phyloP scores from a whole-genome alignment of 768 basidiomycete genomes.

The Boletus rufocinnamomeus region DNA sequence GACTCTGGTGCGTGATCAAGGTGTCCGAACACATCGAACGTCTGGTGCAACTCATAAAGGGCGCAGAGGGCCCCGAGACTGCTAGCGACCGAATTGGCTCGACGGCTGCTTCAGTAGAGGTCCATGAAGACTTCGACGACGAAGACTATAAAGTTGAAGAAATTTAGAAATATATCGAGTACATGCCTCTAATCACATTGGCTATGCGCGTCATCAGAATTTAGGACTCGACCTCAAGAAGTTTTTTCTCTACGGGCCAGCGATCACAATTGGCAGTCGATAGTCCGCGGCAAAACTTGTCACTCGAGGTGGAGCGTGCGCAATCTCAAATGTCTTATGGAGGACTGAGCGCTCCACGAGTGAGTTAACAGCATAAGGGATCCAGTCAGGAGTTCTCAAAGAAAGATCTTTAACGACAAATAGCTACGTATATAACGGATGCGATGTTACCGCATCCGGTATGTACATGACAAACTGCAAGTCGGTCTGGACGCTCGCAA shows the following conservation, averaged over 20 bases:
- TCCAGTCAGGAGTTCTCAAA: conserved; percentile 25
- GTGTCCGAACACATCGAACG: conserved; percentile 87
- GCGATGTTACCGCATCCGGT: conserved; percentile 16
- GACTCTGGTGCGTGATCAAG: conserved; percentile 38
- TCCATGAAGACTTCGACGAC: conserved; percentile 45
- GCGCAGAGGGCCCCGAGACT: conserved; percentile 64
- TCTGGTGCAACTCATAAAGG: conserved; percentile 82
- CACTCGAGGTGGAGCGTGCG: conserved; percentile 2
- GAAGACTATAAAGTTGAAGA: conserved; percentile 79
- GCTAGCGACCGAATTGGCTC: conserved; percentile 39
- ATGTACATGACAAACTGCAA: conserved; percentile 9
- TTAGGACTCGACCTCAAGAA: conserved; percentile 3
- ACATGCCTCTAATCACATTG: conserved; percentile 14
- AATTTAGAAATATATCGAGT: conserved; percentile 46
- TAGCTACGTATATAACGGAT: conserved; percentile 23
- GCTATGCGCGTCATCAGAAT: conserved; percentile 4
- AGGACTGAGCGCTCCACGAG: conserved; percentile 16
- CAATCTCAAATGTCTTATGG: neutral
- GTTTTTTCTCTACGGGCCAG: neutral
- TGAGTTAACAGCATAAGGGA: conserved; percentile 26
- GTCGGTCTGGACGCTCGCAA: conserved; percentile 5
- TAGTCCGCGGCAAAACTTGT: neutral
- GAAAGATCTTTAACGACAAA: conserved; percentile 21
- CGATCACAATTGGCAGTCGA: neutral
- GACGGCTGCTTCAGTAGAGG: conserved; percentile 19